phyloP scores from a whole-genome alignment of 495 filamentous ascomycete genomes.

The Copromyces sp. region DNA sequence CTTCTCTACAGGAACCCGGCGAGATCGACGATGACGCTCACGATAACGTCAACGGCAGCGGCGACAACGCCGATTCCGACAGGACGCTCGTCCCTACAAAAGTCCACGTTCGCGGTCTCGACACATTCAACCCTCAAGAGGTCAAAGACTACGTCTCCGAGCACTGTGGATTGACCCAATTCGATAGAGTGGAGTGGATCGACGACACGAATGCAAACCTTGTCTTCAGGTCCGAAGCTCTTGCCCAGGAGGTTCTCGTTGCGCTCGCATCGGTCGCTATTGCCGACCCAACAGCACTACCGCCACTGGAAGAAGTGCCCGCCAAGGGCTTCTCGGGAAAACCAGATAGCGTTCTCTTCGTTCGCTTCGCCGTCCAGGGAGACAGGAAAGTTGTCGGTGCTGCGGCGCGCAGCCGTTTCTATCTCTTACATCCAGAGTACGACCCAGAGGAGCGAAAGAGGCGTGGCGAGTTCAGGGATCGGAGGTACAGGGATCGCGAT shows the following conservation, averaged over 20 bases:
- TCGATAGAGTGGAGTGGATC: slow-evolving; percentile 78
- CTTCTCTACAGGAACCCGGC: slow-evolving; percentile 24
- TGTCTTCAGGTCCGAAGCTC: slow-evolving; percentile 55
- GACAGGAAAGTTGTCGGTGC: slow-evolving; percentile 75
- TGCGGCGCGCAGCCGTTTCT: slow-evolving; percentile 74
- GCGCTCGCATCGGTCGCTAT: slow-evolving; percentile 43
- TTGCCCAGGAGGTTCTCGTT: slow-evolving; percentile 61
- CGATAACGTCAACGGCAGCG: slow-evolving; percentile 12
- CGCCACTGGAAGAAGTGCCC: slow-evolving; percentile 39
- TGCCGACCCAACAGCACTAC: slow-evolving; percentile 34
- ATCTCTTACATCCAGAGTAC: slow-evolving; percentile 79
- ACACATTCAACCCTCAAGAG: slow-evolving; percentile 67
- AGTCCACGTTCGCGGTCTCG: slow-evolving; percentile 73
- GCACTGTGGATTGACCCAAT: slow-evolving; percentile 45
- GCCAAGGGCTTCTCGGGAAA: slow-evolving; percentile 56
- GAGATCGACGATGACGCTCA: slow-evolving; percentile 20
- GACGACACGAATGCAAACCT: slow-evolving; percentile 87
- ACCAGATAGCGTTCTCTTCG: slow-evolving; percentile 57
- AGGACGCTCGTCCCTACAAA: slow-evolving; percentile 44
- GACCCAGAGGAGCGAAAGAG: slow-evolving; percentile 67
- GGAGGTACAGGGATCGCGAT: slow-evolving; percentile 46
- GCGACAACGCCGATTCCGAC: slow-evolving; percentile 11
- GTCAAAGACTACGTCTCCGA: slow-evolving; percentile 60
- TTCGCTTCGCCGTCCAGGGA: slow-evolving; percentile 60
- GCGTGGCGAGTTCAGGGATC: slow-evolving; percentile 26